Conservation (phyloP, 179 eudicot genomes). For the Silene coronaria region DNA sequence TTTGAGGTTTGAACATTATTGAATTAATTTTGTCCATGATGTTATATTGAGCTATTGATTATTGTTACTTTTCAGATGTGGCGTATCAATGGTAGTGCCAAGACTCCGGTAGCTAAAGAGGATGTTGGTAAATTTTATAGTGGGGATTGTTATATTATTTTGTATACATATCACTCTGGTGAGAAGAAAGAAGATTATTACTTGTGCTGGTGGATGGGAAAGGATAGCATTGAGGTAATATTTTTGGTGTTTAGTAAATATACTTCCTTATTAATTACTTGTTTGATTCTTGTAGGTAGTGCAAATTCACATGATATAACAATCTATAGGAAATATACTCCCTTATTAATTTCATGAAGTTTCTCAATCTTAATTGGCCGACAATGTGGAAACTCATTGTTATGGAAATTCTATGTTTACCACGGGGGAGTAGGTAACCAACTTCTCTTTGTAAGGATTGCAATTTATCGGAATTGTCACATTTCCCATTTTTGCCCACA, state of each 20-base stretch:
- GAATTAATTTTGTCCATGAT: slow-evolving; percentile 5
- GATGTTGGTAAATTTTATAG: slow-evolving; percentile 91
- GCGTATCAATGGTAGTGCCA: slow-evolving; percentile 84
- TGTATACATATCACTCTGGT: slow-evolving; percentile 78
- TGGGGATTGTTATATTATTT: slow-evolving; percentile 93
- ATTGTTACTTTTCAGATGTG: slow-evolving; percentile 56
- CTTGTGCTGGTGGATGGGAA: slow-evolving; percentile 97
- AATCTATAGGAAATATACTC: neutral
- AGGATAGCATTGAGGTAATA: slow-evolving; percentile 87
- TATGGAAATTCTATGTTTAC: neutral
- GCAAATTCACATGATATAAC: neutral
- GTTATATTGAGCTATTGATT: neutral
- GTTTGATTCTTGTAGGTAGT: neutral
- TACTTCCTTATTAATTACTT: too few species aligned
- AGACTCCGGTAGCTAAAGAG: slow-evolving; percentile 68
- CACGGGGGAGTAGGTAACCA: neutral
- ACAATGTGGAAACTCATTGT: neutral
- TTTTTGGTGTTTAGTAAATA: slow-evolving; percentile 24
- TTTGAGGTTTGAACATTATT: neutral
- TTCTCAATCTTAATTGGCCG: neutral
- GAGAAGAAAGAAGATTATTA: slow-evolving; percentile 96
- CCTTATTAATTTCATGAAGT: neutral
- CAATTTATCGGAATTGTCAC: neutral
- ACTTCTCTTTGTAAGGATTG: neutral
- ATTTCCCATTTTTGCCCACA: neutral